A percentile compares a stretch with the other conserved stretches of the same genome.
These are phyloP conservation scores for Wickerhamiella cacticola DNA, from an alignment of 805 yeast genomes.

Conservation along the genomic window DNA sequence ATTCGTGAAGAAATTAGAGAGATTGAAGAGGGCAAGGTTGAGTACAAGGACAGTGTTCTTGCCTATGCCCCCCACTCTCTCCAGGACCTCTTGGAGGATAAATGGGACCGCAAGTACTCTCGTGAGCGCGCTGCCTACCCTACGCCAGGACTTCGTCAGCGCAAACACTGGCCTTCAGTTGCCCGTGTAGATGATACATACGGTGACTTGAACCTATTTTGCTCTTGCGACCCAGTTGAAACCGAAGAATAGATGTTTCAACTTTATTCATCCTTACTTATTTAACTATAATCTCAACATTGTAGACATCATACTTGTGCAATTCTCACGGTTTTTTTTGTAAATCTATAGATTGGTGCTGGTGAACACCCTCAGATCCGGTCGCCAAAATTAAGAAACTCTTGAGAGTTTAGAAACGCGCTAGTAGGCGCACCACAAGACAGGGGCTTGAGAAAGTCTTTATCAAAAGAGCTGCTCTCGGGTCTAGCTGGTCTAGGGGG, in stretches of 20 bases:
- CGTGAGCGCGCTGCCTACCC: conserved; percentile 94
- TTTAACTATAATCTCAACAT: conserved; percentile 6
- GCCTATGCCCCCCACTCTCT: conserved; percentile 90
- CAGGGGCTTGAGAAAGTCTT: not conserved
- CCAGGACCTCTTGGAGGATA: conserved; percentile 55
- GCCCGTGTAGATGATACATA: conserved; percentile 87
- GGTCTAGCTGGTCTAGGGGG: not conserved
- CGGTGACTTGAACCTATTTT: conserved; percentile 83
- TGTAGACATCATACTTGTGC: not conserved
- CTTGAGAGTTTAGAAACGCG: not conserved
- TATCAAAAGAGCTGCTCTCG: not conserved
- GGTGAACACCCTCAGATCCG: too few relatives aligned
- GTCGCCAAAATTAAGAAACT: not conserved
- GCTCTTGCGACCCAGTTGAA: conserved; percentile 55
- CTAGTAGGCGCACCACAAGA: conserved; percentile 3
- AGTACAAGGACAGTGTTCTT: conserved; percentile 49
- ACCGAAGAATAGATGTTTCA: conserved; percentile 6
- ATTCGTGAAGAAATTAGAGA: conserved; percentile 74
- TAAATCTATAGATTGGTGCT: too few relatives aligned
- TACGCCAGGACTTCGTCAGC: conserved; percentile 51
- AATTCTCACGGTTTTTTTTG: too few relatives aligned
- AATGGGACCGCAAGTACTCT: conserved; percentile 85
- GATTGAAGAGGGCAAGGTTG: conserved; percentile 50
- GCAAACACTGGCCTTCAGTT: conserved; percentile 93
- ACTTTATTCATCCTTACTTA: not conserved